Evolutionary conservation across 805 yeast species (phyloP), one percentile per base, ranked within the genome.

Genomic region (Cyberlindnera xishuangbannaensis): DNA sequence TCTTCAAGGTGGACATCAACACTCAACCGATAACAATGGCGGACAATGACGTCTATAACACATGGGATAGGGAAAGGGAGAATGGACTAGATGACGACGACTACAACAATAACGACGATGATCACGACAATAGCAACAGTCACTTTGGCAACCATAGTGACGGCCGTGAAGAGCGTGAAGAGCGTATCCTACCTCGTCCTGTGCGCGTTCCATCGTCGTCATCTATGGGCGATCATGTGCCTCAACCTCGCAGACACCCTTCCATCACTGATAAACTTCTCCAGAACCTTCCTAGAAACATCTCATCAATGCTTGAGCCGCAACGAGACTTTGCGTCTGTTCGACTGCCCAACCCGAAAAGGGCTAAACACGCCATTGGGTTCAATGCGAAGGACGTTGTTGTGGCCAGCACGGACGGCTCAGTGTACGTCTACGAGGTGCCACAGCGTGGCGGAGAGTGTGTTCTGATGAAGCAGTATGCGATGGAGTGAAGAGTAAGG

Each of bases 401-500:
- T 6, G 48, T 49, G 7, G 53, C 48, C 4, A 36, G 30, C 16
- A 59, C 66, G 1, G 72, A 67, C 31, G 82, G 83, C 0, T 59
- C 65, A 28, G 67, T 73, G 31, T 69, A 69, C 34, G 67, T 72
- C 2, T 76, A 75, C 47, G 70, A 70, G 3, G 58, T 78, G 17
- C 83, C 79, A 10, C 75, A 68, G 32, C 49, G 76, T 26, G 85
- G 84, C 2, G 85, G 85, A 2, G 82, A 76, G 43, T 77, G 84
- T 54, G 73, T 74, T 9, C 54, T 77, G 35, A 58, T 73, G 41
- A 68, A 69, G 36, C 81, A 75, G 43, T 68, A 68, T 41, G 60
- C 69, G 2, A 29, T 50, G 21, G 43, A 45, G 16, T 35, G 27
- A 28, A 24, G 7, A 24, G n/a, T n/a, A n/a, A n/a, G n/a, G n/a